These are phyloP conservation scores for Phlegmacium glaucopus DNA, from an alignment of 768 basidiomycete species.

Conservation along the genomic window DNA sequence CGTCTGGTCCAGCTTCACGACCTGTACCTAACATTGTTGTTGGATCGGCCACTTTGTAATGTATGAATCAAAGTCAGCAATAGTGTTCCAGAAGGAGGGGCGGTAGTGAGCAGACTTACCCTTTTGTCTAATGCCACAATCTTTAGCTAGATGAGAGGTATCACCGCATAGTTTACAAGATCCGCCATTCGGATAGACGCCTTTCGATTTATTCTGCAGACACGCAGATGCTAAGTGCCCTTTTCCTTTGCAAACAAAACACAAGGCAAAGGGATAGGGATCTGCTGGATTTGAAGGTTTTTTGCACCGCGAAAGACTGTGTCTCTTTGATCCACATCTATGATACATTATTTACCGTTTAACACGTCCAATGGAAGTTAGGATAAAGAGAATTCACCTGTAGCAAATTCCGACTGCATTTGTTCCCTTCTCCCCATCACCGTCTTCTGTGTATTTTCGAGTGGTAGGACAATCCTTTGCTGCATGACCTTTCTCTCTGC, in stretches of 20 bases:
- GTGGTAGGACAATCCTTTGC: constrained; percentile 75
- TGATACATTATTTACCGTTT: not conserved
- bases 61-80: constrained; percentile 8
- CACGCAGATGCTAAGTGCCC: constrained; percentile 88
- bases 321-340: constrained; percentile 81
- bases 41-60: constrained; percentile 34
- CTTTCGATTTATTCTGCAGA: constrained; percentile 73
- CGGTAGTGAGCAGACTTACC: constrained; percentile 31
- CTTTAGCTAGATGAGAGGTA: constrained; percentile 80
- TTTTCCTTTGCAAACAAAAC: constrained; percentile 82
- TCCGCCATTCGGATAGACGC: constrained; percentile 90
- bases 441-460: constrained; percentile 15
- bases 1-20: constrained; percentile 74
- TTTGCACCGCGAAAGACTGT: constrained; percentile 77
- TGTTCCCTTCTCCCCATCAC: constrained; percentile 15
- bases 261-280: constrained; percentile 84
- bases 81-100: not conserved
- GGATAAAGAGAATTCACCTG: constrained; percentile 42
- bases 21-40: constrained; percentile 41
- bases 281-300: constrained; percentile 57
- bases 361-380: not conserved
- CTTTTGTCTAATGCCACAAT: constrained; percentile 66
- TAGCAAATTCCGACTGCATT: constrained; percentile 60
- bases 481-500: constrained; percentile 78
- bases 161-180: constrained; percentile 86